Evolutionary conservation across 2,329 filamentous ascomycete species (phyloP).

Genomic region (Paraphaeosphaeria sporulosa): DNA sequence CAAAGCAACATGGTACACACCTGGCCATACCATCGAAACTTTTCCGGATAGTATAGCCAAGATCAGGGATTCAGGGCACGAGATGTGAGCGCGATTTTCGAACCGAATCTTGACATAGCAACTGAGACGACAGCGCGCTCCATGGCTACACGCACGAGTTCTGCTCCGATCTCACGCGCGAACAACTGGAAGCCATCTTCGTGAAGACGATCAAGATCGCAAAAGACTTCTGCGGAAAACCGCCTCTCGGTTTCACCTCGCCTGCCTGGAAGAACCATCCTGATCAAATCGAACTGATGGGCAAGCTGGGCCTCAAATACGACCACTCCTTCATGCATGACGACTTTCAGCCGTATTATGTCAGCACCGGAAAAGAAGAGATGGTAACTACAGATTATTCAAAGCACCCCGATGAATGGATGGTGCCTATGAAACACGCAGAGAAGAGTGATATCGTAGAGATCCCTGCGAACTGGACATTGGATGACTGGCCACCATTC

Average conservation of each 20-base stretch:
- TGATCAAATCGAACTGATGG: constrained; percentile 45
- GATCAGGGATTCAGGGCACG: constrained; percentile 68
- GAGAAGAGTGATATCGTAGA: constrained; percentile 45
- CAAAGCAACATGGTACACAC: constrained; percentile 72
- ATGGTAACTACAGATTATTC: constrained; percentile 33
- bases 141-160: constrained; percentile 55
- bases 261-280: constrained; percentile 47
- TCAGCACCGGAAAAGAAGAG: constrained; percentile 24
- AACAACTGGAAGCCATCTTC: constrained; percentile 43
- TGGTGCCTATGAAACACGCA: constrained; percentile 40
- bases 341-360: constrained; percentile 48
- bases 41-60: constrained; percentile 68
- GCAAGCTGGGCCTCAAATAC: constrained; percentile 50
- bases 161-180: constrained; percentile 14
- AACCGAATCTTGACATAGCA: background rate
- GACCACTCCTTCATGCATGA: constrained; percentile 56
- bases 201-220: constrained; percentile 39
- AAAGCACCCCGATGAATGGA: constrained; percentile 37
- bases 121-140: constrained; percentile 43
- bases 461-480: constrained; percentile 54
- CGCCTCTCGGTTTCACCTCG: constrained; percentile 50
- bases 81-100: constrained; percentile 50
- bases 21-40: constrained; percentile 67
- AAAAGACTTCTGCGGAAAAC: constrained; percentile 48
- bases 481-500: constrained; percentile 53